phyloP scores from a whole-genome alignment of 139 green algal genomes.

The Chlamydomonas incerta region DNA sequence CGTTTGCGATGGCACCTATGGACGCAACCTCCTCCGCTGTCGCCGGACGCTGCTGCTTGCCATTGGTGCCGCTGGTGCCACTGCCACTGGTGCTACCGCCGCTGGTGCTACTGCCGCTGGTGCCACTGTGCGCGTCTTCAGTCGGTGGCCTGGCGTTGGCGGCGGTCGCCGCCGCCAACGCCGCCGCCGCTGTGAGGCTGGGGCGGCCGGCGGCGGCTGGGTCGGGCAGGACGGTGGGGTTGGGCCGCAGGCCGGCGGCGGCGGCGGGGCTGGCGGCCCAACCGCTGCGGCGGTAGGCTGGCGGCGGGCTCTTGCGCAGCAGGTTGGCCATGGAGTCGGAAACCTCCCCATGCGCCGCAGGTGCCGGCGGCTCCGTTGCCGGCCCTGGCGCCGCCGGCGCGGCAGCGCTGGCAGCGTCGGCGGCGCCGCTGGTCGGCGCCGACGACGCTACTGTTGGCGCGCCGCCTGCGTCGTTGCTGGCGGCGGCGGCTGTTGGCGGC shows the following conservation, averaged over 20 bases:
- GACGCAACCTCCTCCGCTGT: no score
- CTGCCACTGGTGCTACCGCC: no score
- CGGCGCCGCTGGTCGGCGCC: no score
- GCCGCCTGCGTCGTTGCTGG: no score
- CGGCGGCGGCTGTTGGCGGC: not conserved
- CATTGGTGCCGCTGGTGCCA: no score
- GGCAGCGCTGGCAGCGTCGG: not conserved
- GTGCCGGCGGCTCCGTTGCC: not conserved
- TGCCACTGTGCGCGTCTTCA: no score
- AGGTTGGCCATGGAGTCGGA: not conserved
- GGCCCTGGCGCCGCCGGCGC: not conserved
- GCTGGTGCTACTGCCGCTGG: no score
- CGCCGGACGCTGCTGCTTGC: no score
- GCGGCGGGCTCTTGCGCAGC: slow-evolving; percentile 3
- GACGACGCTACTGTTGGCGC: not conserved
- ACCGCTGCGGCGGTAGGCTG: not conserved
- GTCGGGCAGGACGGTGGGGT: slow-evolving; percentile 22
- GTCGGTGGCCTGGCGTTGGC: no score
- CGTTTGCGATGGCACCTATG: no score
- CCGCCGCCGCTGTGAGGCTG: not conserved
- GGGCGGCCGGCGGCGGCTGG: not conserved
- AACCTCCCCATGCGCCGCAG: not conserved
- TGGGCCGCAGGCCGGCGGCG: slow-evolving; percentile 11
- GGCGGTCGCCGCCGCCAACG: not conserved
- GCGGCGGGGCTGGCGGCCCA: slow-evolving; percentile 21